phyloP scores from a whole-genome alignment of 2,329 filamentous ascomycete genomes.

The Coccinonectria pachysandricola region DNA sequence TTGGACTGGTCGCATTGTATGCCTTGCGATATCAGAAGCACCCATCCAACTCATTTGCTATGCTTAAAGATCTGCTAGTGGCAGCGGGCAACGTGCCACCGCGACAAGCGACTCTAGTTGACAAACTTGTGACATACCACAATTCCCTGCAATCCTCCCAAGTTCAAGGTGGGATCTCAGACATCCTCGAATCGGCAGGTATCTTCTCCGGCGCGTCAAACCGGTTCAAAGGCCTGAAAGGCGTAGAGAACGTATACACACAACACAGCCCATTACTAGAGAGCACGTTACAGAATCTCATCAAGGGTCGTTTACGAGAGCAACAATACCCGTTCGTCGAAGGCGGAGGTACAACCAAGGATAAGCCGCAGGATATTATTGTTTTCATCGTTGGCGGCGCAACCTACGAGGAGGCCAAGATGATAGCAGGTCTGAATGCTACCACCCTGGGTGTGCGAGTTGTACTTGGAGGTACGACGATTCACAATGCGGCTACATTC shows the following conservation, averaged over 20 bases:
- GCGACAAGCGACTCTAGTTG: slow-evolving; percentile 67
- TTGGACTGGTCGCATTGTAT: slow-evolving; percentile 87
- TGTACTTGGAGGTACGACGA: slow-evolving; percentile 75
- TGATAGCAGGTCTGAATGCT: slow-evolving; percentile 89
- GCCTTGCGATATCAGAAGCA: slow-evolving; percentile 85
- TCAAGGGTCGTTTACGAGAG: slow-evolving; percentile 81
- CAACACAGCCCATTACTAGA: slow-evolving; percentile 89
- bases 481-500: slow-evolving; percentile 84
- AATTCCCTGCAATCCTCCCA: slow-evolving; percentile 73
- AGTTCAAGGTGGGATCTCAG: slow-evolving; percentile 68
- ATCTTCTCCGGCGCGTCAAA: slow-evolving; percentile 84
- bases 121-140: slow-evolving; percentile 76
- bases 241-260: slow-evolving; percentile 97
- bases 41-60: slow-evolving; percentile 69
- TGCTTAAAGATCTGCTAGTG: slow-evolving; percentile 76
- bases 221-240: slow-evolving; percentile 88
- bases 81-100: slow-evolving; percentile 74
- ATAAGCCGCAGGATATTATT: slow-evolving; percentile 94
- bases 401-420: slow-evolving; percentile 96
- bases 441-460: slow-evolving; percentile 80
- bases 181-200: slow-evolving; percentile 83
- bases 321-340: slow-evolving; percentile 91
- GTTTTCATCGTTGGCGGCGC: slow-evolving; percentile 89
- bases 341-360: slow-evolving; percentile 71
- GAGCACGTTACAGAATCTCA: slow-evolving; percentile 78